Evolutionary conservation across 352 stramenopile species (phyloP).

Genomic region (Phytophthora tubulina): DNA sequence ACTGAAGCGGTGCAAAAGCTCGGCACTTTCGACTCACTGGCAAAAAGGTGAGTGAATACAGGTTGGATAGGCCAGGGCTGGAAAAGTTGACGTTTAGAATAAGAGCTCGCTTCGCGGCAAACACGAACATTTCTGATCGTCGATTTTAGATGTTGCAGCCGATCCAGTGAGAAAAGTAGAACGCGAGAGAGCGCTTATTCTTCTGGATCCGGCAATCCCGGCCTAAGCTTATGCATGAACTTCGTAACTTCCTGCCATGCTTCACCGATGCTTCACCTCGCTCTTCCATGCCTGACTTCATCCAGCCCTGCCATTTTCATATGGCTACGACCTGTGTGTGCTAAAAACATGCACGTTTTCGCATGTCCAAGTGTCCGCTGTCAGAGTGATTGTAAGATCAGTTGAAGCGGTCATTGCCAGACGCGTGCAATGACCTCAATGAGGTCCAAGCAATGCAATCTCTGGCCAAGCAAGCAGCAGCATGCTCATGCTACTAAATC

Average conservation of each 20-base stretch:
- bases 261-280: background rate
- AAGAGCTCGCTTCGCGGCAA: constrained; percentile 5
- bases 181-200: constrained; percentile 36
- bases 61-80: constrained; percentile 17
- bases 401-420: constrained; percentile 16
- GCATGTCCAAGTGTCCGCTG: constrained; percentile 29
- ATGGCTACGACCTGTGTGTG: constrained; percentile 17
- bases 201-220: constrained; percentile 19
- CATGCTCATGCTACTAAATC: background rate
- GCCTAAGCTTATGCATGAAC: background rate
- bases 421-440: constrained; percentile 1
- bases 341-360: constrained; percentile 26
- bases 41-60: constrained; percentile 14
- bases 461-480: background rate
- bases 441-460: no score
- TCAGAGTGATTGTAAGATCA: constrained; percentile 31
- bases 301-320: constrained; percentile 6
- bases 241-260: constrained; percentile 5
- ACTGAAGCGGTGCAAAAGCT: background rate
- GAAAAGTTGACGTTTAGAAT: constrained; percentile 8
- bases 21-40: background rate
- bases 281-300: background rate
- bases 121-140: constrained; percentile 19
- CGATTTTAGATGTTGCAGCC: constrained; percentile 16
- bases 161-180: constrained; percentile 39